Conservation (phyloP, 768 basidiomycete genomes). For the Plicaturopsis crispa region DNA sequence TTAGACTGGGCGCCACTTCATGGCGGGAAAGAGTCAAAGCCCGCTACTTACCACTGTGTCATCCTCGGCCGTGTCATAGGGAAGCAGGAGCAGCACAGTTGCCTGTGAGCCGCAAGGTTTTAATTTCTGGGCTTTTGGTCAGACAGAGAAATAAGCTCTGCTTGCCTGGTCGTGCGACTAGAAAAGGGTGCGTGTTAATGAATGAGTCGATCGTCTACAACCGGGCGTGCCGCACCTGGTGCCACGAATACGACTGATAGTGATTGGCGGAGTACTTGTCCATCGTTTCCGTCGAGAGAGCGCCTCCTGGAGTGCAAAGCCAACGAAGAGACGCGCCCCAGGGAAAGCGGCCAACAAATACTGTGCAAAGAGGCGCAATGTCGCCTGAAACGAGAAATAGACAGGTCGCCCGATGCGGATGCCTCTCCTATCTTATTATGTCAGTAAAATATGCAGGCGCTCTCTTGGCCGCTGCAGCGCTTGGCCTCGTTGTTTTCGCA, state of each 20-base stretch:
- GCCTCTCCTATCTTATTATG: too few species aligned
- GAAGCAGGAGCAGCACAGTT: constrained; percentile 68
- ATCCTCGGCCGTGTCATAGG: constrained; percentile 61
- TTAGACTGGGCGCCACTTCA: constrained; percentile 2
- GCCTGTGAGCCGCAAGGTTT: constrained; percentile 44
- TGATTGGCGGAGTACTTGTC: constrained; percentile 30
- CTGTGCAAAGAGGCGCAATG: too few species aligned
- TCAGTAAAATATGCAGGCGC: too few species aligned
- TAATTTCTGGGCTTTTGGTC: constrained; percentile 13
- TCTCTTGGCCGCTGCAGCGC: too few species aligned
- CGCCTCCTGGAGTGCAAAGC: too few species aligned
- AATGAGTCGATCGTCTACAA: constrained; percentile 7
- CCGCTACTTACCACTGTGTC: constrained; percentile 64
- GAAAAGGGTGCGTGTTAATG: constrained; percentile 11
- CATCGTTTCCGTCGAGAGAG: too few species aligned
- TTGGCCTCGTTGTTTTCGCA: too few species aligned
- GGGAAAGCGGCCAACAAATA: too few species aligned
- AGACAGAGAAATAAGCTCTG: constrained; percentile 5
- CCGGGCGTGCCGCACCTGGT: constrained; percentile 51
- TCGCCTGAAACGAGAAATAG: too few species aligned
- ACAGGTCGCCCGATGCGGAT: too few species aligned
- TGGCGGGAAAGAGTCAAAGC: neutral
- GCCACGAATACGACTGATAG: constrained; percentile 69
- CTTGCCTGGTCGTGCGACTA: constrained; percentile 85
- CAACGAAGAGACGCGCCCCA: too few species aligned